Conservation (phyloP, 2,329 filamentous ascomycete species). For the Penicillium corylophilum region DNA sequence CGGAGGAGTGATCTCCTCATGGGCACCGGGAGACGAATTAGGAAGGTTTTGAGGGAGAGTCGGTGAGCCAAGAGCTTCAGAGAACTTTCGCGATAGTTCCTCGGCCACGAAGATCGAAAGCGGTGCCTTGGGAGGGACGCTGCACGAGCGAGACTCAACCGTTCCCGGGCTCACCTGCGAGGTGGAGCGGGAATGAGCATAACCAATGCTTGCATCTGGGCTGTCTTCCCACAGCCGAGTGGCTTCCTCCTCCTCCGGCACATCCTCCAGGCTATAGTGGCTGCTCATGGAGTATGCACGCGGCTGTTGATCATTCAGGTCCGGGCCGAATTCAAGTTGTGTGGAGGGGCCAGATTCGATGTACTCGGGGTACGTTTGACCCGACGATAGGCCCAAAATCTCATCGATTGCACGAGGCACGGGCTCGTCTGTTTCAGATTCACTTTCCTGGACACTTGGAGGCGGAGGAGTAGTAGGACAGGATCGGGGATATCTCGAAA, state of each 20-base stretch:
- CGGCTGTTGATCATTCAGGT: constrained; percentile 40
- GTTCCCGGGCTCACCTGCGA: constrained; percentile 17
- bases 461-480: constrained; percentile 43
- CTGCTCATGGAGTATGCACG: constrained; percentile 43
- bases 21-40: constrained; percentile 15
- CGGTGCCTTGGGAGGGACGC: constrained; percentile 24
- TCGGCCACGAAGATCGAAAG: constrained; percentile 34
- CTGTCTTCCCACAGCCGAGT: constrained; percentile 31
- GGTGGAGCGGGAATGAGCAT: constrained; percentile 17
- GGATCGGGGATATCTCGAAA: constrained; percentile 41
- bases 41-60: constrained; percentile 32
- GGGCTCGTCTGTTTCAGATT: constrained; percentile 34
- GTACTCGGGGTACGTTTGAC: constrained; percentile 32
- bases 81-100: constrained; percentile 41
- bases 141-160: constrained; percentile 9
- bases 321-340: constrained; percentile 44
- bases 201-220: constrained; percentile 23
- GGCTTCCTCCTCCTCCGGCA: constrained; percentile 48
- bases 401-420: constrained; percentile 43
- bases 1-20: constrained; percentile 15
- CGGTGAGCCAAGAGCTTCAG: constrained; percentile 47
- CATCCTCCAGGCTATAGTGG: constrained; percentile 43
- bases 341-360: constrained; percentile 29
- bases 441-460: constrained; percentile 36
- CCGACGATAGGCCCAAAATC: constrained; percentile 35